Evolutionary conservation across 2,329 filamentous ascomycete genomes (phyloP), one percentile per base, ranked within the genome.

Genomic region (Colletotrichum truncatum): DNA sequence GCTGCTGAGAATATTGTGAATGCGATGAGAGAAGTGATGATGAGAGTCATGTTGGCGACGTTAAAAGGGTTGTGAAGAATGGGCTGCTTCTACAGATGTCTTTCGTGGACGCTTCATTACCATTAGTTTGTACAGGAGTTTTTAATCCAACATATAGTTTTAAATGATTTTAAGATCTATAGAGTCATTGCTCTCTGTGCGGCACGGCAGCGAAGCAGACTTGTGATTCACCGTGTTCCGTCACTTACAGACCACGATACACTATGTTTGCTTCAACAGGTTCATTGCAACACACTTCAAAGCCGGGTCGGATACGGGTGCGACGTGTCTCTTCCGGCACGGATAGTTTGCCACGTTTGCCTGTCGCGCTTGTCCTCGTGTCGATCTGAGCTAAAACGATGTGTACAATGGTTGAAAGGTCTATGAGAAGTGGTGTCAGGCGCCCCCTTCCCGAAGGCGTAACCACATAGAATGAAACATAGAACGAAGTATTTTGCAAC

Each of bases 301-400:
- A 54, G n/a, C 26, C 43, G 59, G 43, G 41, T 51, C 53, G 52
- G 52, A 9, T 63, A n/a, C 53, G 59, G 59, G 53, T 63, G 53
- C 30, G 21, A 63, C 59, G 43, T 57, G 36, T 28, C 41, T 23
- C 21, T 26, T 28, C 30, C 32, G n/a, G 3, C 8, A 25, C 53
- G 53, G 52, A 51, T 34, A 23, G 41, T 63, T 51, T 58, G 59
- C 59, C 34, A 51, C 45, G 53, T 63, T 63, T 41, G 43, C 34
- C 43, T 16, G 14, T 26, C n/a, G 25, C 18, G 45, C 23, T 32
- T 28, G 52, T 26, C 32, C 52, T 56, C 30, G 10, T 48, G 16
- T 48, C 55, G n/a, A 32, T 6, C 39, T 18, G 25, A 45, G 52
- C 38, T 45, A 32, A 32, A 39, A 16, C 3, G 26, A 14, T 5